These are phyloP conservation scores for Plenodomus biglobosus DNA, from an alignment of 2,329 filamentous ascomycete genomes.

Conservation along the genomic window DNA sequence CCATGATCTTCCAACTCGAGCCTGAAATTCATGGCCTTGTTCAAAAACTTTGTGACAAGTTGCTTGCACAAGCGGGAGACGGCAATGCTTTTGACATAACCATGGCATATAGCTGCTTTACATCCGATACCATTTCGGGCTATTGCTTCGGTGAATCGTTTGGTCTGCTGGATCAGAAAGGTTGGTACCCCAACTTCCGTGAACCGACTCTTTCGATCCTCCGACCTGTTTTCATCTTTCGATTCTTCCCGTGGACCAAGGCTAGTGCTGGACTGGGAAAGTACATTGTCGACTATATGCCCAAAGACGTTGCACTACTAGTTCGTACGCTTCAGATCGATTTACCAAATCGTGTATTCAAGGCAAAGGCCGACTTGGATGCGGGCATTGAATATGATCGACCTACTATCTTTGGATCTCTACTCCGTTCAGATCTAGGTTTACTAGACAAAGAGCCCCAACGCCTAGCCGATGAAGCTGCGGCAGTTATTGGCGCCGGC, in stretches of 20 bases:
- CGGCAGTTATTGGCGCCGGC: slow-evolving; percentile 37
- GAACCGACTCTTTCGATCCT: slow-evolving; percentile 21
- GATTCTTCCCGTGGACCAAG: slow-evolving; percentile 28
- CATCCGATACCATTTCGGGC: slow-evolving; percentile 24
- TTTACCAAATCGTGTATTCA: slow-evolving; percentile 23
- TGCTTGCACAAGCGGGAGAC: slow-evolving; percentile 22
- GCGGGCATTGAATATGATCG: slow-evolving; percentile 27
- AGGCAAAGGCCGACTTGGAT: slow-evolving; percentile 24
- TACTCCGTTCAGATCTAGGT: slow-evolving; percentile 18
- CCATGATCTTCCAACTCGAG: slow-evolving; percentile 27
- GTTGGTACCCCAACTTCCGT: slow-evolving; percentile 32
- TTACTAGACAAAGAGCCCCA: slow-evolving; percentile 22
- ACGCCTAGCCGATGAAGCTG: slow-evolving; percentile 37
- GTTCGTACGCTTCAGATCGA: slow-evolving; percentile 31
- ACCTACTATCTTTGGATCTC: slow-evolving; percentile 26
- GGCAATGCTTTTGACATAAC: slow-evolving; percentile 23
- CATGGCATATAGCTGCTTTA: slow-evolving; percentile 33
- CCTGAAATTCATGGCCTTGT: slow-evolving; percentile 23
- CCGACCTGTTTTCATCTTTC: slow-evolving; percentile 26
- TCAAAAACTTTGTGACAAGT: slow-evolving; percentile 29
- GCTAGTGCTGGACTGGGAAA: slow-evolving; percentile 21
- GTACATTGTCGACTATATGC: slow-evolving; percentile 21
- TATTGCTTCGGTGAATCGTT: slow-evolving; percentile 30
- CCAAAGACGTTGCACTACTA: slow-evolving; percentile 20
- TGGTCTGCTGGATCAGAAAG: slow-evolving; percentile 26